A percentile compares a stretch with the other conserved stretches of the same genome.
phyloP scores from a whole-genome alignment of 192 early-diverging fungal genomes.

The Linnemannia zychae region DNA sequence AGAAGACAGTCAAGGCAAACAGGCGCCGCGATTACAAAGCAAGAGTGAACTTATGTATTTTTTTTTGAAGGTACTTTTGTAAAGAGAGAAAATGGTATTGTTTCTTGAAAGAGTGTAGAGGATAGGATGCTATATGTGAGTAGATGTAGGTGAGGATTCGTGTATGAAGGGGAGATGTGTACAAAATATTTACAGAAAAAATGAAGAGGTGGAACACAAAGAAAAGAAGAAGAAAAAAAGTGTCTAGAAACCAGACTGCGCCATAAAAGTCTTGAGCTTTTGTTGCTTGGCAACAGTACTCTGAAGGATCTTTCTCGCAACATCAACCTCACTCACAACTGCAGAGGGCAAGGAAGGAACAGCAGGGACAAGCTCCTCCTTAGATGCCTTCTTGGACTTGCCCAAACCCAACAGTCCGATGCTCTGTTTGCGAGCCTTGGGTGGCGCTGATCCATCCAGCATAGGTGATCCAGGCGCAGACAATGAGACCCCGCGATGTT shows the following conservation, averaged over 20 bases:
- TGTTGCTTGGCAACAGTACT: constrained; percentile 49
- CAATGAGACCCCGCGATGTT: constrained; percentile 26
- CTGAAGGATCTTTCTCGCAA: constrained; percentile 34
- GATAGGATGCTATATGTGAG: background rate
- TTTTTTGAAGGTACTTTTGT: background rate
- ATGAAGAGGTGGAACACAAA: no score
- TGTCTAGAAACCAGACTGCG: constrained; percentile 44
- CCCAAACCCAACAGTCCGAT: constrained; percentile 38
- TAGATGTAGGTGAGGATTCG: background rate
- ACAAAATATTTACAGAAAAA: constrained; percentile 14
- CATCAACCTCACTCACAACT: constrained; percentile 35
- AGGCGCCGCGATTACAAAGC: no score
- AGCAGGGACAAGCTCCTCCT: constrained; percentile 15
- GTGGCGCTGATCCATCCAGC: background rate
- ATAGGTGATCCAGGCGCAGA: background rate
- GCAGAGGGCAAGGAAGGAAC: constrained; percentile 29
- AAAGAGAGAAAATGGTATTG: background rate
- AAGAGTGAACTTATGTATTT: background rate
- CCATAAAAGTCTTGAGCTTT: constrained; percentile 48
- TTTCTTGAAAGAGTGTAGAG: background rate
- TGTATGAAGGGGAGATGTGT: background rate
- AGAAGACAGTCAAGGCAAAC: no score
- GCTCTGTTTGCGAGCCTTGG: constrained; percentile 48
- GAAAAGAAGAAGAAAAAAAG: no score
- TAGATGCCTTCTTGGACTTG: constrained; percentile 43